Base-by-base conservation (phyloP, 805 yeast genomes). In the Nakazawaea peltata region DNA sequence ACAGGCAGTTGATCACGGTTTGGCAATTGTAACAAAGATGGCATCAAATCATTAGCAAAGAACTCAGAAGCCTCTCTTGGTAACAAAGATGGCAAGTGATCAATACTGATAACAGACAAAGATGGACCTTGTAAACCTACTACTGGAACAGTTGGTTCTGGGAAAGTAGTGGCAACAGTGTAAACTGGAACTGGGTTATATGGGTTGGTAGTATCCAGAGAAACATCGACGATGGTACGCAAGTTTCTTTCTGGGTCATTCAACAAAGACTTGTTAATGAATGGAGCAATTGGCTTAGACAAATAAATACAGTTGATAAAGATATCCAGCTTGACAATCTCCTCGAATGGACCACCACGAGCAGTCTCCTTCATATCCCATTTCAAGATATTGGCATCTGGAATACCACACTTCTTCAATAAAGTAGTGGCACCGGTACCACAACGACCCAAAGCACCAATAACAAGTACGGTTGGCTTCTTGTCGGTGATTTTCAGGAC, bases 331-430 rank as follows among this genome's bases (percentile, higher is more conserved):
- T 76, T 68, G 23, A 83, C 86, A 48, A 92, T 92, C 65, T 92
- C 97, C 57, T 73, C 57, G 73, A 92, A 92, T 43, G 99, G 99
- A 34, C 98, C 99, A 44, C 98, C 98, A 62, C 72, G 77, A 47
- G 92, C 79, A 41, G 99, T 92, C 69, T 92, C 99, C 41, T 82
- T 74, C 74, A 92, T 86, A 62, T 92, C 99, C 99, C 99, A 92
- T 67, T 84, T 82, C 50, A 71, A 56, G 43, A 92, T 76, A 60
- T 85, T 81, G 39, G 65, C 73, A 29, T 84, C 92, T 36, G 97
- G 95, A 40, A 92, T 64, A 41, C 99, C 99, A 38, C 71, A 80
- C 63, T 81, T 81, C 42, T 67, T 71, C 61, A 85, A 74, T 38
- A 88, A 68, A 45, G 83, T 94, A 48, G 86, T 67, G 23, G 99